phyloP scores from a whole-genome alignment of 176 grass and related monocot species.

The Tillandsia leiboldiana region DNA sequence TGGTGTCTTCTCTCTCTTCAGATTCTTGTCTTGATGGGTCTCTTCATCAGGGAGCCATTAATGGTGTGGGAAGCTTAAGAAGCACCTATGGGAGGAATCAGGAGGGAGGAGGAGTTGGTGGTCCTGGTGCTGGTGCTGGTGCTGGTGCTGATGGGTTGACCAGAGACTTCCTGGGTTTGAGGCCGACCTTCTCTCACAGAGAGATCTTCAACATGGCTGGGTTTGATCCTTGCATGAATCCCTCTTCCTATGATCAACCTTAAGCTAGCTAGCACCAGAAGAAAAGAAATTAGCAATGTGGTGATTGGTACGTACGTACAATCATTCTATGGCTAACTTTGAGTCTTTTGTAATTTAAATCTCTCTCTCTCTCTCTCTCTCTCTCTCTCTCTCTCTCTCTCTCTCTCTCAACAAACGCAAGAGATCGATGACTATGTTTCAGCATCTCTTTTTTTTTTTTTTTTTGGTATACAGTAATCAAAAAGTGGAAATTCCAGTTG shows the following conservation, averaged over 20 bases:
- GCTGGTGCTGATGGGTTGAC: constrained; percentile 46
- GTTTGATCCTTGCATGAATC: constrained; percentile 55
- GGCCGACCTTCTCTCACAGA: constrained; percentile 50
- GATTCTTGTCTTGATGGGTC: constrained; percentile 13
- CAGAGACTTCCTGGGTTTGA: constrained; percentile 83
- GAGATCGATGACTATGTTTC: too few relatives aligned
- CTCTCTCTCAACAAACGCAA: too few relatives aligned
- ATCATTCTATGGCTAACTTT: too few relatives aligned
- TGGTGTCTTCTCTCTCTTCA: constrained; percentile 10
- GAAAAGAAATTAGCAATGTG: too few relatives aligned
- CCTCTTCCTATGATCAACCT: constrained; percentile 9
- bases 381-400: too few relatives aligned
- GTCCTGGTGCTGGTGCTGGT: not conserved
- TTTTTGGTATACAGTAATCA: too few relatives aligned
- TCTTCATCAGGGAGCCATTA: constrained; percentile 10
- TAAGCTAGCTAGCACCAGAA: not conserved
- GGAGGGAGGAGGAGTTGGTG: constrained; percentile 15
- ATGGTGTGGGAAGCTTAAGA: constrained; percentile 1
- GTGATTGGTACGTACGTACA: too few relatives aligned
- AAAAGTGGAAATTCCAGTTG: too few relatives aligned
- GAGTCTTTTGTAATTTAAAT: too few relatives aligned
- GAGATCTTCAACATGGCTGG: constrained; percentile 64
- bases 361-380: too few relatives aligned
- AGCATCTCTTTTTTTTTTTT: too few relatives aligned
- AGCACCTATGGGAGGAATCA: constrained; percentile 26